Percentiles rank a stretch among this genome's conserved stretches.
Evolutionary conservation across 352 stramenopile genomes (phyloP).

Genomic region (Pythium aphanidermatum): DNA sequence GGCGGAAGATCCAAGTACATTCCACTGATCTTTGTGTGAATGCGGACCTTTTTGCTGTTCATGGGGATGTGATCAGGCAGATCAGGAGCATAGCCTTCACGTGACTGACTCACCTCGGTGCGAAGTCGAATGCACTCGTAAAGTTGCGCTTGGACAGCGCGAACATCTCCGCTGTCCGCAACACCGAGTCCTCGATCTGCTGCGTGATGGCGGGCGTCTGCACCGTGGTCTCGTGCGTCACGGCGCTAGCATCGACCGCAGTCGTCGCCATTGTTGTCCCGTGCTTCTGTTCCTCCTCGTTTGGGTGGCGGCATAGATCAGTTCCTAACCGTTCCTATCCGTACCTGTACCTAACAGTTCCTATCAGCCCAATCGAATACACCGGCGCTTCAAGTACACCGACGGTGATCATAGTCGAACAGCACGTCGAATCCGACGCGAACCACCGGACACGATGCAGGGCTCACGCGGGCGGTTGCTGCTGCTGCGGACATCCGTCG

Average conservation of each 20-base stretch:
- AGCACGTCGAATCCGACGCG: no score
- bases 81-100: neutral
- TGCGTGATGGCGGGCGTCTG: conserved; percentile 9
- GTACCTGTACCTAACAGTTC: no score
- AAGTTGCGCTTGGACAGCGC: conserved; percentile 55
- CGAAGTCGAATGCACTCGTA: conserved; percentile 39
- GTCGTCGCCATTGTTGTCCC: conserved; percentile 3
- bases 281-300: neutral
- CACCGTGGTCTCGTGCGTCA: neutral
- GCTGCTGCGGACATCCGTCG: no score
- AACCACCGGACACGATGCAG: no score
- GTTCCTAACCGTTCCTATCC: no score
- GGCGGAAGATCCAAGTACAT: conserved; percentile 52
- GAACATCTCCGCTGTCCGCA: conserved; percentile 66
- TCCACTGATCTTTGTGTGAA: conserved; percentile 57
- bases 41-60: conserved; percentile 63
- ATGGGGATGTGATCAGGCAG: neutral
- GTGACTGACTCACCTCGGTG: conserved; percentile 33
- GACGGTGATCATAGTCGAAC: no score
- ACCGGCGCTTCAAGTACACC: no score
- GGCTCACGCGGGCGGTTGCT: no score
- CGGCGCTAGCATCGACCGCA: conserved; percentile 1
- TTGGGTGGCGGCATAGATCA: neutral
- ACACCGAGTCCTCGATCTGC: conserved; percentile 56
- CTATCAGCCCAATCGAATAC: no score